A percentile compares a stretch with the other conserved stretches of the same genome.
Conservation (phyloP, 768 basidiomycete species). For the Hypholoma sublateritium region DNA sequence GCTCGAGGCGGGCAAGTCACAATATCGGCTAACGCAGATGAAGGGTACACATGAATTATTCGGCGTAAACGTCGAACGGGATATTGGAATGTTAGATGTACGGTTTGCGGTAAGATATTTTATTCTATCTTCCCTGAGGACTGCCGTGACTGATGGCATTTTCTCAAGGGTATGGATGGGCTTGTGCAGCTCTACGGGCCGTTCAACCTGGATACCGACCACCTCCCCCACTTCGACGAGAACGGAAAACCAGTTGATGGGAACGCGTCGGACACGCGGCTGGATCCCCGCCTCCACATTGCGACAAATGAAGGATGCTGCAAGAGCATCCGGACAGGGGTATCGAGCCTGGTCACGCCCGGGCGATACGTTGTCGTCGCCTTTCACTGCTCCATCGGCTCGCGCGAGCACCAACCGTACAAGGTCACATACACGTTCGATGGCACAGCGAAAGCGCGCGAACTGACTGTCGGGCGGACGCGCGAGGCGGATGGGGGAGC, state of each 20-base stretch:
- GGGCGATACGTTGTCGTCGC: constrained; percentile 8
- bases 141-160: not conserved
- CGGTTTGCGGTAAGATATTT: constrained; percentile 1
- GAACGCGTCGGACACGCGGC: constrained; percentile 2
- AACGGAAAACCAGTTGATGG: constrained; percentile 9
- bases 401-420: constrained; percentile 9
- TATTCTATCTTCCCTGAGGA: not conserved
- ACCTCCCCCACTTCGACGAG: constrained; percentile 8
- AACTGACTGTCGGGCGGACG: constrained; percentile 1
- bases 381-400: constrained; percentile 10
- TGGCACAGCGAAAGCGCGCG: constrained; percentile 4
- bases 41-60: constrained; percentile 10
- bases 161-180: constrained; percentile 4
- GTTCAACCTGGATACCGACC: constrained; percentile 9
- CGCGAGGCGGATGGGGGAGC: not conserved
- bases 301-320: constrained; percentile 9
- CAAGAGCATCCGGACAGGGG: not conserved
- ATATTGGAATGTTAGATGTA: constrained; percentile 1
- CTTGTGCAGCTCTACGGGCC: constrained; percentile 13
- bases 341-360: constrained; percentile 6
- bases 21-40: constrained; percentile 9
- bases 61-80: constrained; percentile 2
- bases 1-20: constrained; percentile 4
- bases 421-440: constrained; percentile 10
- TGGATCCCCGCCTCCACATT: constrained; percentile 8